These are phyloP conservation scores for Solanum dulcamara DNA, from an alignment of 257 asterid genomes.

Conservation along the genomic window DNA sequence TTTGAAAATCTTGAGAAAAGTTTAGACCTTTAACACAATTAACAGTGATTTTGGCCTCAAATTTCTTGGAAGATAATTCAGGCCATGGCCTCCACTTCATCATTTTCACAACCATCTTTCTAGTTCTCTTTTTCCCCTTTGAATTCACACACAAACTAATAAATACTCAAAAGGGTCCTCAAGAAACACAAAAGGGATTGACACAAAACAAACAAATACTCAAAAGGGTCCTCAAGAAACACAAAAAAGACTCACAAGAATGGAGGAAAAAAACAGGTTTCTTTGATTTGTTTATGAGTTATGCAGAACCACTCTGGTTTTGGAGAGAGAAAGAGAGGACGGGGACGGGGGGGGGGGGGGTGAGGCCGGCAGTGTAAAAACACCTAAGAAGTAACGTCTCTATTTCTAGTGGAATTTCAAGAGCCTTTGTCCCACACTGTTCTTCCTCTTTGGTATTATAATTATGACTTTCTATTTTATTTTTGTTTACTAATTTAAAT, in stretches of 20 bases:
- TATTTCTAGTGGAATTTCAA: not conserved
- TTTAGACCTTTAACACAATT: slow-evolving; percentile 24
- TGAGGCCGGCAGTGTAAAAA: not conserved
- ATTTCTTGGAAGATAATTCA: slow-evolving; percentile 41
- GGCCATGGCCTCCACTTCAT: slow-evolving; percentile 81
- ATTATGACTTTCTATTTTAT: not conserved
- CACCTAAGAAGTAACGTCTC: not conserved
- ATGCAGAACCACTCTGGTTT: not conserved
- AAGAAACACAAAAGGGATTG: not conserved
- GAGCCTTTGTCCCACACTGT: not conserved
- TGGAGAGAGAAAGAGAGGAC: not conserved
- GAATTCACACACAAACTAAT: not conserved
- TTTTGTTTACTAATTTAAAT: not conserved
- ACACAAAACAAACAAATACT: not conserved
- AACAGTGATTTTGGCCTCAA: slow-evolving; percentile 36
- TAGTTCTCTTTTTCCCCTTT: not conserved
- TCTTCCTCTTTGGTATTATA: not conserved
- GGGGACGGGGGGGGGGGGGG: not conserved
- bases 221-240: not conserved
- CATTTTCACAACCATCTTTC: slow-evolving; percentile 65
- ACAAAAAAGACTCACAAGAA: not conserved
- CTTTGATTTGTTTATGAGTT: not conserved
- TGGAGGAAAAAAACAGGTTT: not conserved
- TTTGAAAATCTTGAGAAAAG: slow-evolving; percentile 10
- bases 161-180: not conserved